Percentiles rank a stretch among this genome's conserved stretches.
Conservation (phyloP, 106 monocot genomes). For the Phalaenopsis aphrodite region DNA sequence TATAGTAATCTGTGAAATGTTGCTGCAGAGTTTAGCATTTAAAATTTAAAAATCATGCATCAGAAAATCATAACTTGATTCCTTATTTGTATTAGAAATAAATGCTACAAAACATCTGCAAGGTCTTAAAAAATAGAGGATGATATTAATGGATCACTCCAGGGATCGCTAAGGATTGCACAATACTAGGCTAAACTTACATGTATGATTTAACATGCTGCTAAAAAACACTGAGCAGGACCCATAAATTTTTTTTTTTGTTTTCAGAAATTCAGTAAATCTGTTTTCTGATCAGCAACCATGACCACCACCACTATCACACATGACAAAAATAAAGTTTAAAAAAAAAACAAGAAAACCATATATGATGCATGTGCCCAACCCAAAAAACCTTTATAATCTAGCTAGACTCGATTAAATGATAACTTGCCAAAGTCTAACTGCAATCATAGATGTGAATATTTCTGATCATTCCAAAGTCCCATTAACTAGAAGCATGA, state of each 20-base stretch:
- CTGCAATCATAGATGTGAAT: background rate
- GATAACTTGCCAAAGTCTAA: background rate
- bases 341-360: background rate
- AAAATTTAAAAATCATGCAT: background rate
- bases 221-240: background rate
- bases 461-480: background rate
- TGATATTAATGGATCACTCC: background rate
- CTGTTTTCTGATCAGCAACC: background rate
- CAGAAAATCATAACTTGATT: background rate
- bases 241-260: background rate
- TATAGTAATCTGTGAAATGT: background rate
- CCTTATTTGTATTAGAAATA: background rate
- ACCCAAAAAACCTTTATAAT: background rate
- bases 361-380: background rate
- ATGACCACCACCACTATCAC: too few relatives aligned
- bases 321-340: too few relatives aligned
- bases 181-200: background rate
- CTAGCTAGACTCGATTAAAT: background rate
- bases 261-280: background rate
- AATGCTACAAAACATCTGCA: background rate
- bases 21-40: background rate
- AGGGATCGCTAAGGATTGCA: background rate
- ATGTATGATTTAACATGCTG: background rate
- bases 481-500: background rate
- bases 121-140: background rate